Evolutionary conservation across 139 green algal species (phyloP), one percentile per base, ranked within the genome.

Genomic region (Micractinium conductrix): DNA sequence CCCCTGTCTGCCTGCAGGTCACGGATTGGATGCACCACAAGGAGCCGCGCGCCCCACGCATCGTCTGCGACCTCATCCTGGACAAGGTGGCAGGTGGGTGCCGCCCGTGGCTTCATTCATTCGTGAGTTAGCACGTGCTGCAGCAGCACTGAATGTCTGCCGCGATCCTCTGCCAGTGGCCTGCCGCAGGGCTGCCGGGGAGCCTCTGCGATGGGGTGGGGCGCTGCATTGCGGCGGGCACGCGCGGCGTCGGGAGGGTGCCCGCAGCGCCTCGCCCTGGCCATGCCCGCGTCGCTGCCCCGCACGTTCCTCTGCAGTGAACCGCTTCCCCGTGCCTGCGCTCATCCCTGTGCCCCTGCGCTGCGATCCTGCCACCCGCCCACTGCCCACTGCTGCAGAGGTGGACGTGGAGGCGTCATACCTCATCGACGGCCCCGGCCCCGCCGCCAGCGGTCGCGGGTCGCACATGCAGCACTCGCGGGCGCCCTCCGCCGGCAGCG

Each of bases 31-130:
- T n/a, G 67, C 44, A 70, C 17, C 65, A 82, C 40, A 80, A 80
- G 74, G 92, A 95, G 91, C 90, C 91, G 7, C 73, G 92, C 3
- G 92, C 78, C 28, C 90, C 91, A 0, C 91, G 92, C 4, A 83
- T 89, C 4, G 87, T 96, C 37, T 96, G 94, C 74, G 90, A 92
- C 48, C 81, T 93, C 44, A 63, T 96, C 63, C 65, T 94, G 45
- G 89, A 95, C 83, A 85, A 87, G 73, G 78, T 95, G 74, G 45
- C 81, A 22, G 80, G 73, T 72, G 85, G n/a, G n/a, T n/a, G n/a
- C n/a, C n/a, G n/a, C n/a, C n/a, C n/a, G n/a, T n/a, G n/a, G n/a
- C n/a, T n/a, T n/a, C n/a, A n/a, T n/a, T n/a, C n/a, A n/a, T n/a
- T n/a, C n/a, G n/a, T n/a, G n/a, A n/a, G n/a, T n/a, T n/a, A n/a